A percentile compares a stretch with the other conserved stretches of the same genome.
Conservation (phyloP, 1,284 basidiomycete genomes). For the Trichosporon inkin region DNA sequence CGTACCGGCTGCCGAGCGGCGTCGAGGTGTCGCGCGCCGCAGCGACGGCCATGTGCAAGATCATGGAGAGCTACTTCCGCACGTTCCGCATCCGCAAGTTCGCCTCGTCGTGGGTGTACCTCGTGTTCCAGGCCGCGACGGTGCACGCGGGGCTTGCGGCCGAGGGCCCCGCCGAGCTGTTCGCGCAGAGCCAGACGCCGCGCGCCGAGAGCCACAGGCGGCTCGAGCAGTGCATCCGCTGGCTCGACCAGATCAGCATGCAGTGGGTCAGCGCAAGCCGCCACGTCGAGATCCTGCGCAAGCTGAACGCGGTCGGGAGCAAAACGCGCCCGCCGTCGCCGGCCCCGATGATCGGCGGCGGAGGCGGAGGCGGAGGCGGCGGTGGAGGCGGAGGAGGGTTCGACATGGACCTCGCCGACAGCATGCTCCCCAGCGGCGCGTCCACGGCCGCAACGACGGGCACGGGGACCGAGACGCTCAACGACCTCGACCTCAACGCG, state of each 20-base stretch:
- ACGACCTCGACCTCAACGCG: constrained; percentile 16
- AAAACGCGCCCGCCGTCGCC: constrained; percentile 17
- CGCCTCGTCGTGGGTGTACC: constrained; percentile 20
- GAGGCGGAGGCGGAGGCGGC: not conserved
- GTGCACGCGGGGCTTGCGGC: constrained; percentile 21
- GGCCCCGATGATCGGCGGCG: not conserved
- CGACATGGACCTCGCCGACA: constrained; percentile 3
- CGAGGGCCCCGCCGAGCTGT: constrained; percentile 1
- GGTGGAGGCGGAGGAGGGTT: not conserved
- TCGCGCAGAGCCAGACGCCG: not conserved
- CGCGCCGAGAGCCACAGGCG: constrained; percentile 12
- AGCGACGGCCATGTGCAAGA: constrained; percentile 20
- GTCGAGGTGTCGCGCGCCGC: constrained; percentile 13
- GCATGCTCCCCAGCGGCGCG: not conserved
- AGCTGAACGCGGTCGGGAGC: constrained; percentile 14
- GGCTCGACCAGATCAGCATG: constrained; percentile 20
- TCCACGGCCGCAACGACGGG: not conserved
- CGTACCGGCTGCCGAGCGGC: constrained; percentile 14
- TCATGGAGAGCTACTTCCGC: constrained; percentile 18
- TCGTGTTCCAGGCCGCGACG: constrained; percentile 22
- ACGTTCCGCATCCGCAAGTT: constrained; percentile 25
- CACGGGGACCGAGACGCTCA: not conserved
- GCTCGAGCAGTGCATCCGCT: constrained; percentile 24
- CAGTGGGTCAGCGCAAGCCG: constrained; percentile 22
- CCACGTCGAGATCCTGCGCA: constrained; percentile 24